Conservation (phyloP, 257 asterid genomes). For the Pogostemon cablin region DNA sequence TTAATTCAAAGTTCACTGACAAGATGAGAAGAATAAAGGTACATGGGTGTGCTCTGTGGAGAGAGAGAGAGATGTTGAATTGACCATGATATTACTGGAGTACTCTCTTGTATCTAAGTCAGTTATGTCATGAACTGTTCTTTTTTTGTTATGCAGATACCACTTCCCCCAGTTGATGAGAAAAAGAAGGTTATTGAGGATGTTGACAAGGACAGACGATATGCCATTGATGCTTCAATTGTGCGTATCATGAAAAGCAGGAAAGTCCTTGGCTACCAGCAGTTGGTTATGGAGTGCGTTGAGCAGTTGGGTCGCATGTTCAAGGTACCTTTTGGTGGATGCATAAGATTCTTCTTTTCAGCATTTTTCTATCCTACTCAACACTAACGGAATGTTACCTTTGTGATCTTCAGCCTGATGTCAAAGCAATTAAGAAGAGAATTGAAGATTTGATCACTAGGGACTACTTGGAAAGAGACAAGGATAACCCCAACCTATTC, state of each 20-base stretch:
- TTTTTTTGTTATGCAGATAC: constrained; percentile 57
- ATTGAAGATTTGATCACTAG: constrained; percentile 95
- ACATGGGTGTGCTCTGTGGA: background rate
- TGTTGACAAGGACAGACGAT: constrained; percentile 95
- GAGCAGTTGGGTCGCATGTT: constrained; percentile 98
- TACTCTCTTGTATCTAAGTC: background rate
- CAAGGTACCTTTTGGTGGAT: constrained; percentile 54
- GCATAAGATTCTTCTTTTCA: background rate
- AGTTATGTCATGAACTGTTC: constrained; percentile 15
- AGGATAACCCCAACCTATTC: constrained; percentile 87
- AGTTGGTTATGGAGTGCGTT: constrained; percentile 92
- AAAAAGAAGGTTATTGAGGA: constrained; percentile 97
- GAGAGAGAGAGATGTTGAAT: background rate
- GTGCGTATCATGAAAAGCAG: constrained; percentile 99
- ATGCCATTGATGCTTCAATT: constrained; percentile 96
- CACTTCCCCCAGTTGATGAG: constrained; percentile 99
- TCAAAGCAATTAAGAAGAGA: constrained; percentile 96
- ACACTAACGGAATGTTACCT: constrained; percentile 12
- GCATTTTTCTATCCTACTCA: background rate
- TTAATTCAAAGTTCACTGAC: constrained; percentile 90
- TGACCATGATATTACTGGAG: background rate
- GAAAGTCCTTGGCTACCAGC: constrained; percentile 94
- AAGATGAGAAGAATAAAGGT: constrained; percentile 98
- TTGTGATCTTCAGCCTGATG: constrained; percentile 69
- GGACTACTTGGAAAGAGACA: constrained; percentile 94